Base-by-base conservation (phyloP, 345 rosid genomes). In the Turnera subulata region DNA sequence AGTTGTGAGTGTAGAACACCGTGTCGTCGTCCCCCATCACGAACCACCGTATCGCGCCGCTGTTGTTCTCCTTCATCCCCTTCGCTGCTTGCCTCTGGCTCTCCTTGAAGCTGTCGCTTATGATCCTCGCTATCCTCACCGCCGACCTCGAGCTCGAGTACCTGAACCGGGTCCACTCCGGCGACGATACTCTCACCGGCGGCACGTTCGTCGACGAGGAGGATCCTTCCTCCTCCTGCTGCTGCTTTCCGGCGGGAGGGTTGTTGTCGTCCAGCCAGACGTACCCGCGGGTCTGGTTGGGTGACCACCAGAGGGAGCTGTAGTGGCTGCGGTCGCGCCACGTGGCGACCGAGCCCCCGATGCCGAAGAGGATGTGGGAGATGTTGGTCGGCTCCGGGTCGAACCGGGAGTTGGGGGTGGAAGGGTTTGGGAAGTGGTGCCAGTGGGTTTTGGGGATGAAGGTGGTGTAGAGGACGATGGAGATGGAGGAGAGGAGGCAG, bases 1-100 rank as follows among this genome's bases (percentile, higher is more conserved):
- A 62, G 70, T 85, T 88, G 2, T 77, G 75, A 0, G 83, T 38
- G 74, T 79, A 88, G 66, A 69, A 88, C 65, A 91, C 85, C 37
- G 96, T 84, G 42, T 85, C 98, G 26, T 91, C 98, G 15, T 91
- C 98, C 37, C 98, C 98, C 95, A 91, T 79, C 15, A 91, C 95
- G 67, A 88, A 85, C 98, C 98, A 91, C 69, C 98, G 50, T 25
- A 88, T n/a, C n/a, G n/a, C n/a, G n/a, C n/a, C n/a, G n/a, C n/a
- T 92, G 11, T 74, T 54, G 0, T 82, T 82, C 46, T 72, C 49
- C 38, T 58, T 63, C 21, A 81, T n/a, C n/a, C n/a, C n/a, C n/a
- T n/a, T n/a, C n/a, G n/a, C n/a, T n/a, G n/a, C n/a, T n/a, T n/a
- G n/a, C n/a, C n/a, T n/a, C n/a, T n/a, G n/a, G n/a, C n/a, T n/a